phyloP scores from a whole-genome alignment of 1,284 basidiomycete species.

The Fistulinella cinereoalba region DNA sequence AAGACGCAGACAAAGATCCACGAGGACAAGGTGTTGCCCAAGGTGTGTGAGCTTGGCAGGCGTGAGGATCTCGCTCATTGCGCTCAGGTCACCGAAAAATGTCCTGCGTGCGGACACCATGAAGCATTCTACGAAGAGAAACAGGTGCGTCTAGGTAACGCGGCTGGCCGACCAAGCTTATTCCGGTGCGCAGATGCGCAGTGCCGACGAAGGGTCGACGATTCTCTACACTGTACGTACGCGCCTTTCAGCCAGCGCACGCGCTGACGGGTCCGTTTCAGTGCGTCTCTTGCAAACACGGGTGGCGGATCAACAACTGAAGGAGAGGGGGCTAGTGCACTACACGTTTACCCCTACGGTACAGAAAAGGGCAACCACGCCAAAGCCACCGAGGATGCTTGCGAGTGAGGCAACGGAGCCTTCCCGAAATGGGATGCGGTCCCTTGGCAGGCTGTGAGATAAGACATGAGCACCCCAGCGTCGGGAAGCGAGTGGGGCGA shows the following conservation, averaged over 20 bases:
- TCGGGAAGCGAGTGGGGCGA: slow-evolving; percentile 16
- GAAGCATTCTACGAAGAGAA: slow-evolving; percentile 78
- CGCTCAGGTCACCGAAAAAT: slow-evolving; percentile 84
- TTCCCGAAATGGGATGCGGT: slow-evolving; percentile 66
- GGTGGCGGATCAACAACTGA: slow-evolving; percentile 77
- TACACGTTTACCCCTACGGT: slow-evolving; percentile 85
- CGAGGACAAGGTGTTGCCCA: slow-evolving; percentile 71
- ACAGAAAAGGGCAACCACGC: slow-evolving; percentile 85
- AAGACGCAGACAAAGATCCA: slow-evolving; percentile 88
- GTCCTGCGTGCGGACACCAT: slow-evolving; percentile 84
- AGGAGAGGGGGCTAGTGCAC: slow-evolving; percentile 5
- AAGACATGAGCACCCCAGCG: slow-evolving; percentile 6
- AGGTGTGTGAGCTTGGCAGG: slow-evolving; percentile 41
- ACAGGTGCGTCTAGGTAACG: slow-evolving; percentile 50
- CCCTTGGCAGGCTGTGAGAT: slow-evolving; percentile 63
- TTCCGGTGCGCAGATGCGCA: slow-evolving; percentile 57
- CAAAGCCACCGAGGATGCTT: slow-evolving; percentile 78
- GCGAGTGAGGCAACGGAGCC: slow-evolving; percentile 66
- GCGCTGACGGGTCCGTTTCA: slow-evolving; percentile 27
- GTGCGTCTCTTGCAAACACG: slow-evolving; percentile 71
- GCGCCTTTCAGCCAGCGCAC: not conserved
- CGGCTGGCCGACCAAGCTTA: not conserved
- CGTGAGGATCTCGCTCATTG: not conserved
- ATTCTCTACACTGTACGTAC: slow-evolving; percentile 71
- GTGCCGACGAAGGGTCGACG: slow-evolving; percentile 89